Evolutionary conservation across 805 yeast genomes (phyloP), one percentile per base, ranked within the genome.

Genomic region (Yamadazyma nakazawae): DNA sequence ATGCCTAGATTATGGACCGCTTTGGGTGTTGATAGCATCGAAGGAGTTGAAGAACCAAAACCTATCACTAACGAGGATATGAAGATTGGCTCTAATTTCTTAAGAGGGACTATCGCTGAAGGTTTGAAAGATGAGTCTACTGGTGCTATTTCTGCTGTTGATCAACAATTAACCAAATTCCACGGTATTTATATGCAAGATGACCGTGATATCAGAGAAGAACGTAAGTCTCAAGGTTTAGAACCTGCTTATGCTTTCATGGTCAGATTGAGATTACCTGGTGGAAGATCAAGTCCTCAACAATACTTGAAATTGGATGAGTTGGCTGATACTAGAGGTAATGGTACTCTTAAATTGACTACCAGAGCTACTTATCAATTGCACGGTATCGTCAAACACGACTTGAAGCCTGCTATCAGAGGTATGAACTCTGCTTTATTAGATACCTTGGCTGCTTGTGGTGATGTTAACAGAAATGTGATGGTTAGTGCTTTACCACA

Each of bases 111-210:
- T 0, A 91, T 92, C 65, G 91, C 80, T 31, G 95, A 86, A 66
- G 97, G 92, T 32, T 77, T 92, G 49, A 61, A 65, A 47, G 97
- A 92, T 64, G 76, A 78, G 47, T 75, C 89, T 3, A 92, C 98
- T 9, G 97, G 97, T 53, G 91, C 96, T 13, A 87, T 92, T 54
- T 79, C 85, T 54, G 94, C 97, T 12, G 80, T 80, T 48, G 97
- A 90, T 68, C 96, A 90, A 70, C 97, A 91, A 69, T 69, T 92
- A 66, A 90, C 97, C 55, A 92, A 92, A 70, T 92, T 92, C 81
- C 98, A 92, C 67, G 98, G 98, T 70, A 89, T 90, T 56, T 92
- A 92, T 67, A 89, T 92, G 96, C 98, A 92, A 73, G 98, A 92
- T 67, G 98, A 92, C 65, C 88, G 98, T 74, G 98, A 92, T 67